phyloP scores from a whole-genome alignment of 108 stramenopile species.

The Parmales sp. region DNA sequence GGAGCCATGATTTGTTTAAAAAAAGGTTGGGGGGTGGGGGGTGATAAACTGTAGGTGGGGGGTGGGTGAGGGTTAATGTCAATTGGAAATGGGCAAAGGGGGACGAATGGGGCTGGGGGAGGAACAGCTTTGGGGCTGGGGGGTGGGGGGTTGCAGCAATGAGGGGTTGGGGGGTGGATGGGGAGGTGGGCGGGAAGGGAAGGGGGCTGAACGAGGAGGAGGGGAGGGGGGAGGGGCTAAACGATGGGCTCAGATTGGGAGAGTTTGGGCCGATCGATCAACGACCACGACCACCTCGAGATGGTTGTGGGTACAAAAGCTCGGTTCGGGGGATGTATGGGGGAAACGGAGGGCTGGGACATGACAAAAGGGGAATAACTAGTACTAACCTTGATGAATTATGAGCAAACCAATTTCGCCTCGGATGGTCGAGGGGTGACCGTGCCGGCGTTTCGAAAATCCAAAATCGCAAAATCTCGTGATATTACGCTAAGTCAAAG shows the following conservation, averaged over 20 bases:
- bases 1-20: slow-evolving; percentile 60
- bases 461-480: too few species aligned
- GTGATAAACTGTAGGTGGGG: neutral
- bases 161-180: neutral
- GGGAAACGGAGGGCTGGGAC: too few species aligned
- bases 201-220: neutral
- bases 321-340: too few species aligned
- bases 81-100: neutral
- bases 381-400: too few species aligned
- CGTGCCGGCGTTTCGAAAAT: too few species aligned
- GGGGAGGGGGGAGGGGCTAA: neutral
- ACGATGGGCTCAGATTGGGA: neutral
- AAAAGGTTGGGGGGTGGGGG: neutral
- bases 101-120: neutral
- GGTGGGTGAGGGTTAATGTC: neutral
- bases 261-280: too few species aligned
- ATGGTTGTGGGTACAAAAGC: too few species aligned
- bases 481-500: too few species aligned
- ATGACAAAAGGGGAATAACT: too few species aligned
- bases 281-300: too few species aligned
- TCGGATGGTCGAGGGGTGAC: too few species aligned
- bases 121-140: neutral
- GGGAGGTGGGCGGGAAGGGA: neutral
- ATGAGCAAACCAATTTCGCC: too few species aligned
- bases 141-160: neutral